A percentile compares a stretch with the other conserved stretches of the same genome.
Evolutionary conservation across 129 eudicot species (phyloP).

Genomic region (Kitagawia praeruptora): DNA sequence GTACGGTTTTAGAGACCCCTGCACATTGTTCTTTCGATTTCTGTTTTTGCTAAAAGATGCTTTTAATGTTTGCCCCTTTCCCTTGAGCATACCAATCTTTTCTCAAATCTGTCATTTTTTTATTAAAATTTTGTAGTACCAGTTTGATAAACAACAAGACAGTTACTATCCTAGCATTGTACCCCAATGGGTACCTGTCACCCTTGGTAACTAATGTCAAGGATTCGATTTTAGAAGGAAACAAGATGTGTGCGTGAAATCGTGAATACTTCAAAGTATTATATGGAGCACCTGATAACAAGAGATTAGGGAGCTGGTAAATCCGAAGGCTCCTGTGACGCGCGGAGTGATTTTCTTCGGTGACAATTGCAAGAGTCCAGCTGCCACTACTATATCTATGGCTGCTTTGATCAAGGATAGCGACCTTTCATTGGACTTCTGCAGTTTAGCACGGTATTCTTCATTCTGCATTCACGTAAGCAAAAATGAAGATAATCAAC

Average conservation of each 20-base stretch:
- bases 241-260: neutral
- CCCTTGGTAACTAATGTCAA: neutral
- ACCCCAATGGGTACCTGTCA: neutral
- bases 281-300: constrained; percentile 75
- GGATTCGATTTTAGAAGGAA: neutral
- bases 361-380: constrained; percentile 75
- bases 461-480: constrained; percentile 50
- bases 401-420: constrained; percentile 81
- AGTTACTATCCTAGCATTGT: neutral
- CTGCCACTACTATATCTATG: constrained; percentile 83
- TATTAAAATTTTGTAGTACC: neutral
- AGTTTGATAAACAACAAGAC: neutral
- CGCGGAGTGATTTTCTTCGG: constrained; percentile 95
- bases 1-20: neutral
- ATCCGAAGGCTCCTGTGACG: constrained; percentile 94
- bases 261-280: neutral
- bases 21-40: neutral
- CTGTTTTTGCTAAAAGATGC: neutral
- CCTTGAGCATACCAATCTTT: neutral
- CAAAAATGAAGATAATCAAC: neutral
- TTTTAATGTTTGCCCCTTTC: neutral
- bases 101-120: neutral
- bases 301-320: constrained; percentile 78
- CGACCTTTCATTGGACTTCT: constrained; percentile 74
- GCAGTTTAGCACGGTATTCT: constrained; percentile 51